Conservation (phyloP, 306 rosid genomes). For the Pyrus communis region DNA sequence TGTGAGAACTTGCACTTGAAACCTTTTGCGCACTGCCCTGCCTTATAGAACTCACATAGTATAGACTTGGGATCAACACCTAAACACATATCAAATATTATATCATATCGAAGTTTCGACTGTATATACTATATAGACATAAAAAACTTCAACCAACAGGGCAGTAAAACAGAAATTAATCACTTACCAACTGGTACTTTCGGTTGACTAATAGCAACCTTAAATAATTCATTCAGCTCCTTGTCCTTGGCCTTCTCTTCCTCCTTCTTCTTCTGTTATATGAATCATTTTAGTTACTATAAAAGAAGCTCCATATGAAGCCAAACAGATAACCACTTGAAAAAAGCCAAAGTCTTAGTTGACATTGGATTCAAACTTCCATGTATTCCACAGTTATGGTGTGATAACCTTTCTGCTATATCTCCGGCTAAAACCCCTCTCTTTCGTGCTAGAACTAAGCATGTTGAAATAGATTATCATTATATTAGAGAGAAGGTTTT, state of each 20-base stretch:
- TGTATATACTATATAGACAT: neutral
- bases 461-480: too few species aligned
- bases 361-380: too few species aligned
- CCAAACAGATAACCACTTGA: neutral
- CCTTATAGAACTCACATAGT: conserved; percentile 68
- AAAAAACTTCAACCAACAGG: neutral
- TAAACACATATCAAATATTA: conserved; percentile 11
- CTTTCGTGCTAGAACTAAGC: too few species aligned
- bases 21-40: conserved; percentile 79
- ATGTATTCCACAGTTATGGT: too few species aligned
- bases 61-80: conserved; percentile 92
- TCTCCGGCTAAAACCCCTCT: too few species aligned
- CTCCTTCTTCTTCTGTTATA: conserved; percentile 78
- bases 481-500: too few species aligned
- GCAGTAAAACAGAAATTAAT: neutral
- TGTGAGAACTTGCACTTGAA: conserved; percentile 91
- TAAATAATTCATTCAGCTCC: conserved; percentile 81
- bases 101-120: neutral
- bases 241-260: conserved; percentile 89
- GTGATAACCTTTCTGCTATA: too few species aligned
- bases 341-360: neutral
- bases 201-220: conserved; percentile 86
- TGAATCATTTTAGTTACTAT: neutral
- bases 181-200: conserved; percentile 80
- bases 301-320: neutral